Evolutionary conservation across 768 basidiomycete species (phyloP).

Genomic region (Lepiota brunneoincarnata): DNA sequence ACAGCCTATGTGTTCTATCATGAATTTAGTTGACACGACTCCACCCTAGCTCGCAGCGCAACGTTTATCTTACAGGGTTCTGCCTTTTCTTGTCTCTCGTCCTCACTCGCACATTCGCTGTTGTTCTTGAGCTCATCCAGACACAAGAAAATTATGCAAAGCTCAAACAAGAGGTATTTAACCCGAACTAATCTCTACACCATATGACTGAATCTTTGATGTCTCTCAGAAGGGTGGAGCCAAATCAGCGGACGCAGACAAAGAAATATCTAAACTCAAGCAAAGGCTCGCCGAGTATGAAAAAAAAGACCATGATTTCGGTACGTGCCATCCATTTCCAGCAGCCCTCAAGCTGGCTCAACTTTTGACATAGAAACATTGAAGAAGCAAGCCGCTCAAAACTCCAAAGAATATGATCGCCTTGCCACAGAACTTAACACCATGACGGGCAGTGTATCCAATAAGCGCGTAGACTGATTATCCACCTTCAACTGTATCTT

Average conservation of each 20-base stretch:
- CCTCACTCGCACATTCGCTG: slow-evolving; percentile 88
- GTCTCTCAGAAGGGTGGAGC: slow-evolving; percentile 16
- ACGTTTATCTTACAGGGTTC: slow-evolving; percentile 90
- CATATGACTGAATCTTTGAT: background rate
- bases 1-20: background rate
- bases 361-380: slow-evolving; percentile 47
- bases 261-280: slow-evolving; percentile 68
- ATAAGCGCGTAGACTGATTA: slow-evolving; percentile 64
- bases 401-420: slow-evolving; percentile 78
- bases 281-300: slow-evolving; percentile 57
- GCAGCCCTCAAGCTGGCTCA: slow-evolving; percentile 22
- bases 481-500: background rate
- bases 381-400: slow-evolving; percentile 79
- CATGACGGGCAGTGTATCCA: slow-evolving; percentile 50
- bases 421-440: slow-evolving; percentile 77
- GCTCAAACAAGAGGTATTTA: slow-evolving; percentile 60
- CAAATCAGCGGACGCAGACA: slow-evolving; percentile 38
- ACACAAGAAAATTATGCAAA: slow-evolving; percentile 86
- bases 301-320: slow-evolving; percentile 62
- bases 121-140: slow-evolving; percentile 88
- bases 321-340: slow-evolving; percentile 32
- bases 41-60: slow-evolving; percentile 72
- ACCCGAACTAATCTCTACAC: background rate
- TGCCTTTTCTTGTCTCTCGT: slow-evolving; percentile 95
- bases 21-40: background rate